phyloP scores from a whole-genome alignment of 208 protist genomes.

The Endotrypanum monterogeii region DNA sequence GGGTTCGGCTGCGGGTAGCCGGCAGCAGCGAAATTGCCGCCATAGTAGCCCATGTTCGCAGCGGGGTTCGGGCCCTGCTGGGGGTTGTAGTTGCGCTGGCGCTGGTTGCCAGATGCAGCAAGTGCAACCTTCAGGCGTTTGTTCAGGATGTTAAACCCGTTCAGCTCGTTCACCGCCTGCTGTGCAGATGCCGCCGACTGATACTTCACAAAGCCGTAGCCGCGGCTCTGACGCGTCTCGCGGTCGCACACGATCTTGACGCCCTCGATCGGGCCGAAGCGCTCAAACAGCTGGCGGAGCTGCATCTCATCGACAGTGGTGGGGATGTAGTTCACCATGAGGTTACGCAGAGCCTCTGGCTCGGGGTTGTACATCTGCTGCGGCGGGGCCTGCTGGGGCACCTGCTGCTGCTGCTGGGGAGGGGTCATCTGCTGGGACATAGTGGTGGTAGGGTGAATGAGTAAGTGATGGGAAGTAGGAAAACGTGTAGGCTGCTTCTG shows the following conservation, averaged over 20 bases:
- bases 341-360: conserved; percentile 77
- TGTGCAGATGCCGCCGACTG: conserved; percentile 67
- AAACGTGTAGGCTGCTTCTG: neutral
- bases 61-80: conserved; percentile 18
- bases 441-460: neutral
- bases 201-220: conserved; percentile 93
- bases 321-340: conserved; percentile 92
- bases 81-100: conserved; percentile 37
- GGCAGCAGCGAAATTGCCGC: conserved; percentile 46
- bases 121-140: conserved; percentile 90
- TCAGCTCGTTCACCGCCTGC: conserved; percentile 77
- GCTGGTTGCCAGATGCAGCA: conserved; percentile 74
- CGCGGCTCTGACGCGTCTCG: conserved; percentile 81
- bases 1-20: conserved; percentile 65
- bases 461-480: neutral
- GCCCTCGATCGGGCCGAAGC: conserved; percentile 83
- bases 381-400: conserved; percentile 24
- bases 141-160: conserved; percentile 87
- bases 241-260: conserved; percentile 91
- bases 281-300: conserved; percentile 85
- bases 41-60: conserved; percentile 56
- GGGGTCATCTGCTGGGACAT: conserved; percentile 10
- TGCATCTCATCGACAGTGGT: conserved; percentile 84
- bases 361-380: conserved; percentile 54
- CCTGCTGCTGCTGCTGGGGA: conserved; percentile 29